Conservation (phyloP, 2,329 filamentous ascomycete genomes). For the Claviceps sp. region DNA sequence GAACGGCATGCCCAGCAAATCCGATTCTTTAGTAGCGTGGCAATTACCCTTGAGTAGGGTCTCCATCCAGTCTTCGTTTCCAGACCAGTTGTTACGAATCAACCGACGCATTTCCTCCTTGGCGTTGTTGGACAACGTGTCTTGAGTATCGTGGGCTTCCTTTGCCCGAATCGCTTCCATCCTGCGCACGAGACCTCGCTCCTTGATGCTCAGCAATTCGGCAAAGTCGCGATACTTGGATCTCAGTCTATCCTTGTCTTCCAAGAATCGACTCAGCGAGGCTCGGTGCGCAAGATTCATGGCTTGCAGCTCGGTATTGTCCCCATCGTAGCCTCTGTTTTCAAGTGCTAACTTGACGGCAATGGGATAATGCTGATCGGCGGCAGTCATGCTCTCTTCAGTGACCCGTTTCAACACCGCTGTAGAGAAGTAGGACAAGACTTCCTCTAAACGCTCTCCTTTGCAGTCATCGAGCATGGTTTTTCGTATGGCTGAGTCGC, state of each 20-base stretch:
- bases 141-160: conserved; percentile 13
- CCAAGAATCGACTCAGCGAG: conserved; percentile 46
- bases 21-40: conserved; percentile 39
- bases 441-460: conserved; percentile 78
- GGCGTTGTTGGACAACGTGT: conserved; percentile 27
- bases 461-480: conserved; percentile 96
- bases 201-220: conserved; percentile 49
- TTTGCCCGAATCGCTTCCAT: conserved; percentile 30
- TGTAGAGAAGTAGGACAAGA: conserved; percentile 73
- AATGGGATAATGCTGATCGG: conserved; percentile 29
- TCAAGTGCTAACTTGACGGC: conserved; percentile 45
- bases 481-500: conserved; percentile 72
- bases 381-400: conserved; percentile 25
- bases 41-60: conserved; percentile 55
- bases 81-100: conserved; percentile 64
- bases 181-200: conserved; percentile 40
- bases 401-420: conserved; percentile 62
- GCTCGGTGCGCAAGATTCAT: conserved; percentile 62
- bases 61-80: conserved; percentile 61
- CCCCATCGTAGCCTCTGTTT: conserved; percentile 41
- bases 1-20: conserved; percentile 53
- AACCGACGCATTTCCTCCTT: conserved; percentile 41
- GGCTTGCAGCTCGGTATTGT: conserved; percentile 42
- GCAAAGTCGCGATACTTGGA: conserved; percentile 50
- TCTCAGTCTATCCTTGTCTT: conserved; percentile 45